Percentiles rank a stretch among this genome's conserved stretches.
Evolutionary conservation across 1,284 basidiomycete genomes (phyloP).

Genomic region (Tylopilus sp.): DNA sequence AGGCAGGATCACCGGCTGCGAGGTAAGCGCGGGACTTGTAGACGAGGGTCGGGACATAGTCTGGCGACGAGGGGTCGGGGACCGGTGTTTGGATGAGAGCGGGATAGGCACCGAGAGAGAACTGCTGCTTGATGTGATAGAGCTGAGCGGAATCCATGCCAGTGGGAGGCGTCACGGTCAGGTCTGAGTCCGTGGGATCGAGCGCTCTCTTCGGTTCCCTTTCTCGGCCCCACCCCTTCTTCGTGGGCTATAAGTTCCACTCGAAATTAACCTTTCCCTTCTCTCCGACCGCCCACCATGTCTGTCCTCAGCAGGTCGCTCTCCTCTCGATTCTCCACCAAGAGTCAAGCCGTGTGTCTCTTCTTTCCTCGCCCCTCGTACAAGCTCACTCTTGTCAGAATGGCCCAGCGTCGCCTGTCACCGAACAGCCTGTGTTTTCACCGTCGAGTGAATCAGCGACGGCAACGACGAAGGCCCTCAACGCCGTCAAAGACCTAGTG

Average conservation of each 20-base stretch:
- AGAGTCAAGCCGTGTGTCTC: constrained; percentile 24
- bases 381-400: background rate
- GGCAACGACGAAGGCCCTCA: constrained; percentile 23
- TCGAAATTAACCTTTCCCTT: background rate
- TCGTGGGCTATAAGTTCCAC: constrained; percentile 26
- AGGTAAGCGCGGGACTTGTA: constrained; percentile 84
- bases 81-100: constrained; percentile 48
- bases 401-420: constrained; percentile 15
- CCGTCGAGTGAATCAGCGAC: constrained; percentile 18
- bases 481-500: constrained; percentile 33
- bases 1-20: constrained; percentile 61
- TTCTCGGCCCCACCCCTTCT: constrained; percentile 15
- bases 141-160: constrained; percentile 72
- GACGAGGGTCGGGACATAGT: constrained; percentile 61
- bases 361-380: background rate
- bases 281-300: constrained; percentile 18
- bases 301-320: constrained; percentile 28
- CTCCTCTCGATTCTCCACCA: constrained; percentile 31
- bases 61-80: constrained; percentile 58
- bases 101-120: constrained; percentile 73
- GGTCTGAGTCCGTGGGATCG: too few species aligned
- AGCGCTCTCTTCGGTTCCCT: constrained; percentile 31
- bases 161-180: background rate
- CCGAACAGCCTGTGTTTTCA: constrained; percentile 9
- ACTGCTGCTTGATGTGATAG: constrained; percentile 82